Percentiles rank a stretch among this genome's conserved stretches.
Evolutionary conservation across 2,329 filamentous ascomycete genomes (phyloP).

Genomic region (Apiospora aurea): DNA sequence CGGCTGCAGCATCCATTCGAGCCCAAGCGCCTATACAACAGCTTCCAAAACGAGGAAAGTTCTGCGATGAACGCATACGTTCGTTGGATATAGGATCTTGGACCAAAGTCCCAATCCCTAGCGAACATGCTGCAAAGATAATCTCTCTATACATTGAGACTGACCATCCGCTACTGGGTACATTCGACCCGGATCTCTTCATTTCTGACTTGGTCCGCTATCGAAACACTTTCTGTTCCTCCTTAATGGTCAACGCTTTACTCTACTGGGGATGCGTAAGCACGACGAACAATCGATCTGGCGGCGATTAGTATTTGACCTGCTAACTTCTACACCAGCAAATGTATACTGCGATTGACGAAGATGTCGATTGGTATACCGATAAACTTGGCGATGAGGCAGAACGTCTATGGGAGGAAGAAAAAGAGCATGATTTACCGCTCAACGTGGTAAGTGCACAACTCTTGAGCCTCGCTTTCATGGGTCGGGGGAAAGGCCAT

Average conservation of each 20-base stretch:
- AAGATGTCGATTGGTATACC: slow-evolving; percentile 30
- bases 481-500: slow-evolving; percentile 46
- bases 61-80: slow-evolving; percentile 39
- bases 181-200: slow-evolving; percentile 45
- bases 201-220: slow-evolving; percentile 40
- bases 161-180: slow-evolving; percentile 46
- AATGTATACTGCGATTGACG: slow-evolving; percentile 44
- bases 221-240: slow-evolving; percentile 39
- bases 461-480: slow-evolving; percentile 43
- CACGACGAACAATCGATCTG: slow-evolving; percentile 20
- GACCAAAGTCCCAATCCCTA: slow-evolving; percentile 42
- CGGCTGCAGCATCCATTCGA: not conserved
- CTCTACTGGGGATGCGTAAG: slow-evolving; percentile 45
- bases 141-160: slow-evolving; percentile 47
- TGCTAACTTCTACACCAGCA: slow-evolving; percentile 35
- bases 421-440: slow-evolving; percentile 33
- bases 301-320: not conserved
- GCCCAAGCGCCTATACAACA: not conserved
- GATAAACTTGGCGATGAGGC: slow-evolving; percentile 37
- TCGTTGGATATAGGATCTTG: slow-evolving; percentile 42
- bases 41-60: not conserved
- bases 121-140: slow-evolving; percentile 39
- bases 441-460: slow-evolving; percentile 41
- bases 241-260: slow-evolving; percentile 44
- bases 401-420: slow-evolving; percentile 35